Base-by-base conservation (phyloP, 352 stramenopile species). In the Phytophthora tubulina region DNA sequence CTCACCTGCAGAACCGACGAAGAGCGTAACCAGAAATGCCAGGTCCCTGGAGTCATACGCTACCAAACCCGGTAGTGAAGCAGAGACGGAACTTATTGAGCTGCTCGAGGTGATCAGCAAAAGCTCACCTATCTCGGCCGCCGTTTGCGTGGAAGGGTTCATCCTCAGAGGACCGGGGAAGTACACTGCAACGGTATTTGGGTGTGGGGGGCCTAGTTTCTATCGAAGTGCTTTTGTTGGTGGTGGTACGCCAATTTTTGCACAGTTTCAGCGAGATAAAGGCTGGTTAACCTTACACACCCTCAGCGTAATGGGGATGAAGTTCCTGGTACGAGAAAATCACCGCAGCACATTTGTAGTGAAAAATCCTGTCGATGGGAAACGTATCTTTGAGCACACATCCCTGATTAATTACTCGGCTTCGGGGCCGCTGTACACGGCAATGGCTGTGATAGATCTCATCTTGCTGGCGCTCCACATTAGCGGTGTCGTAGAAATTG, bases 31-130 rank as follows among this genome's bases (percentile, higher is more conserved):
- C 15, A 32, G 15, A 32, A 69, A 21, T 17, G 42, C 14, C 27
- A 39, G 1, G 1, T 13, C 32, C 8, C 33, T 30, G 44, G 51
- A 54, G 27, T 38, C 63, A 13, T 60, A 82, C 39, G 42, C 63
- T 58, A 57, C 57, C 0, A 32, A 44, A 6, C 72, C 81, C 10
- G 76, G 77, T 7, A 81, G 70, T 13, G 71, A 81, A 45, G 73
- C 67, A 1, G 84, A 92, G 31, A 57, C 63, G 0, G 80, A 85
- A 42, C 58, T 88, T 0, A 63, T 84, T 10, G 64, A 78, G 30
- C 51, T 92, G 3, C 62, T 92, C 0, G 61, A 80, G n/a, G 80
- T 92, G 33, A 84, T 92, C 67, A 82, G 79, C 73, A 80, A 79
- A 60, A 89, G 84, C 38, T 67, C 69, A 1, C 84, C 82, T 6